These are phyloP conservation scores for Globisporangium emineosum DNA, from an alignment of 352 stramenopile genomes.

Conservation along the genomic window DNA sequence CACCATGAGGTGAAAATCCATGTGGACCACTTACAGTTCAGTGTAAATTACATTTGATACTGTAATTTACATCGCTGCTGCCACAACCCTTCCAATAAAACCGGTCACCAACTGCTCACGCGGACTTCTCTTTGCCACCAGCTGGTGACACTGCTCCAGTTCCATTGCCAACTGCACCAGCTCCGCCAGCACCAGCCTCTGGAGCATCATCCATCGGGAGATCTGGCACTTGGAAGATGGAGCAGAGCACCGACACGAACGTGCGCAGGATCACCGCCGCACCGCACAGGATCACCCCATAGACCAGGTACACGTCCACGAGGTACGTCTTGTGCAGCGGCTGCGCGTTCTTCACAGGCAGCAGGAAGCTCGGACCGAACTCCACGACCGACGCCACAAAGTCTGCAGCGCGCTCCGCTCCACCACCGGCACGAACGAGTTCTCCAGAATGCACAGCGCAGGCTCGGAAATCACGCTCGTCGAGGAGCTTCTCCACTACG, in stretches of 20 bases:
- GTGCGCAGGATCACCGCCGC: constrained; percentile 81
- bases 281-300: constrained; percentile 77
- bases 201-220: not conserved
- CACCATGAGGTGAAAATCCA: not conserved
- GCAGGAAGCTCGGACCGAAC: constrained; percentile 45
- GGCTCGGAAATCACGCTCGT: constrained; percentile 28
- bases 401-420: constrained; percentile 47
- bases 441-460: constrained; percentile 50
- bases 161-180: not conserved
- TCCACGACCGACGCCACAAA: constrained; percentile 51
- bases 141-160: not conserved
- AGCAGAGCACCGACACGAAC: constrained; percentile 62
- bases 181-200: not conserved
- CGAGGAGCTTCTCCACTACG: constrained; percentile 38
- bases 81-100: not conserved
- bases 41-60: not conserved
- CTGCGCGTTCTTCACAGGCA: constrained; percentile 58
- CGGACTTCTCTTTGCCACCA: constrained; percentile 9
- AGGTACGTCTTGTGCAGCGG: constrained; percentile 83
- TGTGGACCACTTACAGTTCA: not conserved
- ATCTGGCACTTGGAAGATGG: constrained; percentile 51
- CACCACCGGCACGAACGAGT: constrained; percentile 59
- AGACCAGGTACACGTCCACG: constrained; percentile 85
- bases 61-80: not conserved
- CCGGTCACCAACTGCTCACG: not conserved